A percentile compares a stretch with the other conserved stretches of the same genome.
phyloP scores from a whole-genome alignment of 257 asterid species.

The Vinca minor region DNA sequence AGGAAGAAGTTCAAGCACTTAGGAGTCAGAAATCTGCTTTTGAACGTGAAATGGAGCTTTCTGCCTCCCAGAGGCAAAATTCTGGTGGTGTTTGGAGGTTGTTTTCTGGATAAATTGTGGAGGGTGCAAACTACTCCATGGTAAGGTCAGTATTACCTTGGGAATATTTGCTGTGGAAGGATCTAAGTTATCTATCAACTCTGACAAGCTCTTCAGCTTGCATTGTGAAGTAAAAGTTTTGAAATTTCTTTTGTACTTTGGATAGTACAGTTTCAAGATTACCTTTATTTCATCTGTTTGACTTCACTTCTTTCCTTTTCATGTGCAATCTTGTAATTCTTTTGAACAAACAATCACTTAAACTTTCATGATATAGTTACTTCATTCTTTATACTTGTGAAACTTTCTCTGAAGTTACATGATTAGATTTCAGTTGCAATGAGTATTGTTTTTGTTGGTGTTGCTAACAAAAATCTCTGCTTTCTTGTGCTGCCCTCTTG shows the following conservation, averaged over 20 bases:
- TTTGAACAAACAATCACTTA: background rate
- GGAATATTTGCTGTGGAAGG: background rate
- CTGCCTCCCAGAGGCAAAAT: conserved; percentile 48
- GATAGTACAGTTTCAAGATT: background rate
- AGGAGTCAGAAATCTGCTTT: conserved; percentile 62
- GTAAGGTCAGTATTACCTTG: background rate
- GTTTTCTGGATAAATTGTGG: conserved; percentile 50
- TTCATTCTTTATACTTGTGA: conserved; percentile 5
- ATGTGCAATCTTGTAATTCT: background rate
- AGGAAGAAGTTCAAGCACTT: conserved; percentile 60
- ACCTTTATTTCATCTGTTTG: background rate
- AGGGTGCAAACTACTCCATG: background rate
- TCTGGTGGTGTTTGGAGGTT: conserved; percentile 88
- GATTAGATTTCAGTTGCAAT: background rate
- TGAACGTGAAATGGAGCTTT: conserved; percentile 64
- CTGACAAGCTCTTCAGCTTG: too few species aligned
- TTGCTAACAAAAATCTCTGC: too few species aligned
- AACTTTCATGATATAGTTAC: background rate
- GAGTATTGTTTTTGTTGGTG: background rate
- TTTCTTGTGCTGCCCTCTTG: too few species aligned
- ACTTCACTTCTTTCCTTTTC: conserved; percentile 1
- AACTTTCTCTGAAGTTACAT: background rate
- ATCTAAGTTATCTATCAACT: too few species aligned
- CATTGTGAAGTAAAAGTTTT: too few species aligned
- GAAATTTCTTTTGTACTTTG: too few species aligned